Evolutionary conservation across 2,329 filamentous ascomycete species (phyloP).

Genomic region (Botrytis paeoniae): DNA sequence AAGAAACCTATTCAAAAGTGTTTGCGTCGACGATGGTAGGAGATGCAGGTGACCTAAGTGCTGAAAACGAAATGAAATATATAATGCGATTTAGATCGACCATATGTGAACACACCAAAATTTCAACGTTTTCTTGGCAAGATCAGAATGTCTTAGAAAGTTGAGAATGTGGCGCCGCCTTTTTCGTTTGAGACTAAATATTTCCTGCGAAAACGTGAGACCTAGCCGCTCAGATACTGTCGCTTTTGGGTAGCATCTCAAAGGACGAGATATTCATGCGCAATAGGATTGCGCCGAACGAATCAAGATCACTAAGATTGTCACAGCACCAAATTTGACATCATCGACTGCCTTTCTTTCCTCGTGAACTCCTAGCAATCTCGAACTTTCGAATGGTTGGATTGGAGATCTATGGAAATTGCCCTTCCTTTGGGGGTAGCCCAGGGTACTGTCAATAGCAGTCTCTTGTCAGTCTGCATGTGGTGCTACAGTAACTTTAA

Average conservation of each 20-base stretch:
- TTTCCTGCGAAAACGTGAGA: background rate
- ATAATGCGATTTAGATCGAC: background rate
- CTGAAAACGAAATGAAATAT: constrained; percentile 11
- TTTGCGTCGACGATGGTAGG: background rate
- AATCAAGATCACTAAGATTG: background rate
- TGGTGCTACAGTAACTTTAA: background rate
- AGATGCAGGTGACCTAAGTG: background rate
- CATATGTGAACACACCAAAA: background rate
- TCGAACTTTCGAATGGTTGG: background rate
- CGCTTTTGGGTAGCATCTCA: background rate
- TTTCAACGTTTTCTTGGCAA: background rate
- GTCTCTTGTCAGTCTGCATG: background rate
- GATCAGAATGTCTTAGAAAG: background rate
- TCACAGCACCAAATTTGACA: background rate
- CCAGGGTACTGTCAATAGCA: background rate
- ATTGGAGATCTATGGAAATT: background rate
- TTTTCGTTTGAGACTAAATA: background rate
- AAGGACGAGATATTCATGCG: constrained; percentile 1
- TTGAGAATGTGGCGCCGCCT: constrained; percentile 13
- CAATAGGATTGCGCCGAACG: background rate
- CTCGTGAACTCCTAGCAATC: background rate
- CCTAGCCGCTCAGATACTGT: background rate
- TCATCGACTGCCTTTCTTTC: background rate
- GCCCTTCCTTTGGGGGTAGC: background rate
- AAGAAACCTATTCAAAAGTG: background rate